phyloP scores from a whole-genome alignment of 83 land plant species.

The Larix sibirica region DNA sequence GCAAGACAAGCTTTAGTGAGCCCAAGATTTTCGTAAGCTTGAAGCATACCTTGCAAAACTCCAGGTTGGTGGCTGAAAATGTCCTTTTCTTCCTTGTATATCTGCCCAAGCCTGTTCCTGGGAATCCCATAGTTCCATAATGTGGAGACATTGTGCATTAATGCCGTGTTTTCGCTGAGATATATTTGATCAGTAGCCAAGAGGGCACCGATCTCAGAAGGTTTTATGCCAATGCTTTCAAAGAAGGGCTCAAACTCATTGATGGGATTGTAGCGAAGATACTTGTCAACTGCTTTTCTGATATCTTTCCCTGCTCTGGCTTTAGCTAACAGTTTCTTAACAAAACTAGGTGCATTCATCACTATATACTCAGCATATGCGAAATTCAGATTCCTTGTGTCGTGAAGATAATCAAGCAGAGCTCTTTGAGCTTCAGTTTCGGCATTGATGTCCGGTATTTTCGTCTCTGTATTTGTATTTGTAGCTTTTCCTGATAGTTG shows the following conservation, averaged over 20 bases:
- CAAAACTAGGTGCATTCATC: slow-evolving; percentile 34
- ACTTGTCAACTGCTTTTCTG: slow-evolving; percentile 11
- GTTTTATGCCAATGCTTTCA: slow-evolving; percentile 67
- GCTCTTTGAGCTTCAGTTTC: slow-evolving; percentile 23
- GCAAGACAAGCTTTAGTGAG: neutral
- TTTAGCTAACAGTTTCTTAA: slow-evolving; percentile 29
- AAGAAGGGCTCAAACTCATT: slow-evolving; percentile 76
- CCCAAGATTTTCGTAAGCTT: too few relatives aligned
- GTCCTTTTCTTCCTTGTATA: too few relatives aligned
- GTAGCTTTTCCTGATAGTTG: neutral
- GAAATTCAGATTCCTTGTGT: slow-evolving; percentile 27
- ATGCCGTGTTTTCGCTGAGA: slow-evolving; percentile 37
- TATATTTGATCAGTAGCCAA: slow-evolving; percentile 39
- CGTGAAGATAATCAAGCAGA: slow-evolving; percentile 40
- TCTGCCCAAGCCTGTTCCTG: slow-evolving; percentile 10
- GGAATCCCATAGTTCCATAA: slow-evolving; percentile 55
- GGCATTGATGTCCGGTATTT: neutral
- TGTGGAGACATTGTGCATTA: slow-evolving; percentile 43
- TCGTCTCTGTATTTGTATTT: neutral
- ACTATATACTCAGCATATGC: slow-evolving; percentile 41
- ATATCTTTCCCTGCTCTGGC: slow-evolving; percentile 15
- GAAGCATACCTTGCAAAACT: too few relatives aligned
- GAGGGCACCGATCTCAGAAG: slow-evolving; percentile 27
- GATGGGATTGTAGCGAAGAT: slow-evolving; percentile 49
- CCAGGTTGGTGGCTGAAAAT: too few relatives aligned